Percentiles rank a stretch among this genome's conserved stretches.
Conservation (phyloP, 176 grass and related monocot species). For the Panicum miliaceum region DNA sequence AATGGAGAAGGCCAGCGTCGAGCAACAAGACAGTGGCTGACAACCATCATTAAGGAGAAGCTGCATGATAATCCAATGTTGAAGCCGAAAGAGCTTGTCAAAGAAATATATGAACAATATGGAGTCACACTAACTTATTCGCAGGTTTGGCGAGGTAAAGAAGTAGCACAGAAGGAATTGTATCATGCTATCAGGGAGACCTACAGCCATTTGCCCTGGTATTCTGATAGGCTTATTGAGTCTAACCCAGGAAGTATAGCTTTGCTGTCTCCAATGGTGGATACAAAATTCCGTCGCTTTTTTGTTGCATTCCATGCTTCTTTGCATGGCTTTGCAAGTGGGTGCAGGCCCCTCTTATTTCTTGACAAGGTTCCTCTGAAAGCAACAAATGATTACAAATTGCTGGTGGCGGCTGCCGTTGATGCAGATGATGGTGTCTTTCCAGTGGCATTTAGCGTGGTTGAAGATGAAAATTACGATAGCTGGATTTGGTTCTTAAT, state of each 20-base stretch:
- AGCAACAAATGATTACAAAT: slow-evolving; percentile 84
- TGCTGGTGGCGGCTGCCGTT: slow-evolving; percentile 82
- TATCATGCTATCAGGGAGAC: slow-evolving; percentile 90
- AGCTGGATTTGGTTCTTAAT: slow-evolving; percentile 94
- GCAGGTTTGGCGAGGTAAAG: slow-evolving; percentile 92
- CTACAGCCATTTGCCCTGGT: slow-evolving; percentile 90
- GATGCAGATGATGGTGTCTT: slow-evolving; percentile 89
- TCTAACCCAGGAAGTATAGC: slow-evolving; percentile 93
- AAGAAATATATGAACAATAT: slow-evolving; percentile 86
- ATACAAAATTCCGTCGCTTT: slow-evolving; percentile 92
- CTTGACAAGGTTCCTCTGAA: slow-evolving; percentile 95
- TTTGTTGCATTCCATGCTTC: slow-evolving; percentile 97
- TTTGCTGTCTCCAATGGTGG: slow-evolving; percentile 65
- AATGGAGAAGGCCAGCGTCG: slow-evolving; percentile 81
- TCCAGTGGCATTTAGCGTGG: slow-evolving; percentile 92
- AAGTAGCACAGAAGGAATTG: slow-evolving; percentile 90
- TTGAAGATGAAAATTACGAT: slow-evolving; percentile 92
- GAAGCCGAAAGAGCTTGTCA: slow-evolving; percentile 91
- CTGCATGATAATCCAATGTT: slow-evolving; percentile 69
- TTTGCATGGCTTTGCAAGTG: slow-evolving; percentile 81
- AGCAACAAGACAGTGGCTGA: slow-evolving; percentile 93
- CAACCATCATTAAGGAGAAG: slow-evolving; percentile 92
- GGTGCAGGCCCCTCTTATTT: slow-evolving; percentile 89
- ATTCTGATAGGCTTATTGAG: slow-evolving; percentile 82
- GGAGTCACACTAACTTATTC: slow-evolving; percentile 89